These are phyloP conservation scores for Castanospermum australe DNA, from an alignment of 306 rosid species.

Conservation along the genomic window DNA sequence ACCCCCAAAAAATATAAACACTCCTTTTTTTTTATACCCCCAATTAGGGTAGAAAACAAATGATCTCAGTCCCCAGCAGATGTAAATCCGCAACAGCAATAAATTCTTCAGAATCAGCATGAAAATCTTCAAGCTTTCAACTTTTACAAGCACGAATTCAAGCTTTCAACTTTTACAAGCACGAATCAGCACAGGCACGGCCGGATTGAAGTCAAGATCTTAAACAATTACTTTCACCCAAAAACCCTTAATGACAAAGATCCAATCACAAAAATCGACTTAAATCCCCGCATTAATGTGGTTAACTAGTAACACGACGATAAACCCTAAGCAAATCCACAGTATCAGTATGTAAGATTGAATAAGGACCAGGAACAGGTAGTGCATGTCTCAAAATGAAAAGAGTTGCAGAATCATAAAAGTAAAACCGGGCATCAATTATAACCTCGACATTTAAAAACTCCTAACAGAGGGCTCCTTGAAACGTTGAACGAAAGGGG, in stretches of 20 bases:
- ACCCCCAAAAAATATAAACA: neutral
- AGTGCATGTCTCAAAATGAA: slow-evolving; percentile 32
- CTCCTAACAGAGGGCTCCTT: slow-evolving; percentile 18
- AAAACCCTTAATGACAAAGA: slow-evolving; percentile 49
- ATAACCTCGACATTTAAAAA: slow-evolving; percentile 36
- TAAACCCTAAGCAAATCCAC: slow-evolving; percentile 58
- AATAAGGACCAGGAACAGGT: slow-evolving; percentile 48
- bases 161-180: neutral
- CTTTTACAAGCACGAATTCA: neutral
- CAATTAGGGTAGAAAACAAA: slow-evolving; percentile 6
- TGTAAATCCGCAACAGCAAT: neutral
- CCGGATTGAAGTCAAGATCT: slow-evolving; percentile 13
- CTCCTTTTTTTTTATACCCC: neutral
- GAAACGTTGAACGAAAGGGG: slow-evolving; percentile 41
- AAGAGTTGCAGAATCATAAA: slow-evolving; percentile 37
- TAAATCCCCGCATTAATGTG: slow-evolving; percentile 40
- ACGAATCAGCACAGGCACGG: slow-evolving; percentile 7
- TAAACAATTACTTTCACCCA: slow-evolving; percentile 6
- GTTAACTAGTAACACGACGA: slow-evolving; percentile 29
- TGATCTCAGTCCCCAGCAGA: slow-evolving; percentile 21
- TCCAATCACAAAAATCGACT: slow-evolving; percentile 38
- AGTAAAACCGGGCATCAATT: slow-evolving; percentile 40
- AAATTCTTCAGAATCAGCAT: neutral
- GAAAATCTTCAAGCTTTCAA: slow-evolving; percentile 7
- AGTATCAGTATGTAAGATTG: slow-evolving; percentile 14